Evolutionary conservation across 176 grass and related monocot species (phyloP), one percentile per base, ranked within the genome.

Genomic region (Chloris gayana): DNA sequence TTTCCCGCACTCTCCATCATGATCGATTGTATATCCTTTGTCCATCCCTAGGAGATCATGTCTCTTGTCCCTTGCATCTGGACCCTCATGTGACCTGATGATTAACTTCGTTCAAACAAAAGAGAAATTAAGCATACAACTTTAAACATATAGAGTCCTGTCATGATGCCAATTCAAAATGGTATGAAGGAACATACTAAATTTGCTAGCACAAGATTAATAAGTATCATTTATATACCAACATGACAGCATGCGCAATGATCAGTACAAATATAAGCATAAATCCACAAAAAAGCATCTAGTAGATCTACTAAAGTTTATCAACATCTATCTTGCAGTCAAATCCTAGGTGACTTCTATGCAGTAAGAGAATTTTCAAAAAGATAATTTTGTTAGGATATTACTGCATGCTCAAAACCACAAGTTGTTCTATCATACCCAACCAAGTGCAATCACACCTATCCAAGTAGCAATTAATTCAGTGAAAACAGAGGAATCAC

Each of bases 51-150:
- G 81, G 34, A 99, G 90, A 76, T 99, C 86, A 50, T 86, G 34
- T 5, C 92, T 83, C 58, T 99, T 99, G 46, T 91, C 88, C 79
- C 96, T 95, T 64, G 96, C 96, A 57, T 99, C 96, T 29, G 96
- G 96, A 57, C 96, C 96, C 89, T 99, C 96, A 86, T 99, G 96
- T 63, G 96, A 99, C 73, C 96, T 99, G 90, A 95, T 95, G 76
- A 99, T 99, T 88, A 99, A 84, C 96, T 99, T 93, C 58, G 67
- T 87, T 91, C 86, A 76, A 83, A 67, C 51, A 85, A 88, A 78
- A 74, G 56, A 78, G 82, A 70, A 89, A 88, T n/a, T 82, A 54
- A 64, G 69, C 31, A 53, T 59, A 54, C 18, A 41, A 80, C 72
- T 84, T 81, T 26, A 44, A 76, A 67, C 18, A 33, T 44, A 4